Evolutionary conservation across 371 early-diverging fungal species (phyloP).

Genomic region (Rhizopus microsporus): DNA sequence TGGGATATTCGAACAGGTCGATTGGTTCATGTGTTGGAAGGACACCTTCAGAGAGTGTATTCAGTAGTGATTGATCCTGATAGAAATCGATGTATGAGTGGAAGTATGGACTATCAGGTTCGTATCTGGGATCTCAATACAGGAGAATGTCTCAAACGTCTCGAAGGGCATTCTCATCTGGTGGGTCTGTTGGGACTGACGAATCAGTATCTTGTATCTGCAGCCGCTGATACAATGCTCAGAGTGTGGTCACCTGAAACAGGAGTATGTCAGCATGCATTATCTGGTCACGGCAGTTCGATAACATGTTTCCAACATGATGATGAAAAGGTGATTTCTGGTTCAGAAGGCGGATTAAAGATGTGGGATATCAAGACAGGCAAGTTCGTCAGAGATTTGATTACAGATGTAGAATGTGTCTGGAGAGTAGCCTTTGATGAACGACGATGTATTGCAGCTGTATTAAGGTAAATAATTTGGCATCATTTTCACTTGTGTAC

Average conservation of each 20-base stretch:
- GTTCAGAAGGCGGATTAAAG: conserved; percentile 92
- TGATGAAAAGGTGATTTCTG: conserved; percentile 84
- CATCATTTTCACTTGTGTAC: neutral
- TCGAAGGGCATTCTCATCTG: conserved; percentile 84
- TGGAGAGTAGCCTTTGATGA: conserved; percentile 92
- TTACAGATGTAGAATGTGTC: conserved; percentile 75
- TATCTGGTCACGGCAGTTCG: conserved; percentile 77
- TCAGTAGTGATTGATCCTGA: conserved; percentile 81
- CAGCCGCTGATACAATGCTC: conserved; percentile 93
- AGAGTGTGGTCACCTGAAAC: conserved; percentile 91
- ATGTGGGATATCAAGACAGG: conserved; percentile 93
- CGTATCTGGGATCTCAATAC: conserved; percentile 91
- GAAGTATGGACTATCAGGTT: conserved; percentile 94
- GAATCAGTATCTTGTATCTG: conserved; percentile 85
- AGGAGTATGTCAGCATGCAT: conserved; percentile 67
- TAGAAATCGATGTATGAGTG: conserved; percentile 79
- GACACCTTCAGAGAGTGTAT: conserved; percentile 93
- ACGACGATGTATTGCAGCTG: conserved; percentile 83
- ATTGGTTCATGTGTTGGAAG: conserved; percentile 67
- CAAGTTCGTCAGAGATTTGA: conserved; percentile 72
- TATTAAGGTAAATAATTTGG: conserved; percentile 59
- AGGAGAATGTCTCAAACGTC: conserved; percentile 67
- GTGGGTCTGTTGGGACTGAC: conserved; percentile 91
- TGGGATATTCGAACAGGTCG: conserved; percentile 88
- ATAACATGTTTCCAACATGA: conserved; percentile 97